These are phyloP conservation scores for Cyberlindnera galapagoensis DNA, from an alignment of 805 yeast species.

Conservation along the genomic window DNA sequence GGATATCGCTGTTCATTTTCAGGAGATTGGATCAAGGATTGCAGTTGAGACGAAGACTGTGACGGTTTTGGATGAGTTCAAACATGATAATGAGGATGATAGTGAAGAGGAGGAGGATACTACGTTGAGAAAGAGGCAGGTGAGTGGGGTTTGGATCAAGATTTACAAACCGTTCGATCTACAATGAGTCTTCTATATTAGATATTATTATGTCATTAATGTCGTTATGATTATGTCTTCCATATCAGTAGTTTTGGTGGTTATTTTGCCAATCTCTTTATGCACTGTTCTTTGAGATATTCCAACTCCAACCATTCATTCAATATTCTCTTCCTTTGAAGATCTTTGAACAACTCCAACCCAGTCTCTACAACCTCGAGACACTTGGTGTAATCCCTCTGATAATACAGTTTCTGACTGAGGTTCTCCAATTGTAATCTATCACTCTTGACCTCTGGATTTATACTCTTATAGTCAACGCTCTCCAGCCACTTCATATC, in stretches of 20 bases:
- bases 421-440: conserved; percentile 51
- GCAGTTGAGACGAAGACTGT: conserved; percentile 60
- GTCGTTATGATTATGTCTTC: too few relatives aligned
- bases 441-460: conserved; percentile 41
- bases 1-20: conserved; percentile 56
- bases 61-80: conserved; percentile 67
- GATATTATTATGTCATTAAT: too few relatives aligned
- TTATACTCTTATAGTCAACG: conserved; percentile 21
- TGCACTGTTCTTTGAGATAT: conserved; percentile 36
- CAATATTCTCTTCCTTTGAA: conserved; percentile 35
- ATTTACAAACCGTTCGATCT: conserved; percentile 23
- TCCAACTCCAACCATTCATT: conserved; percentile 47
- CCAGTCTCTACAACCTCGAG: conserved; percentile 36
- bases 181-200: neutral
- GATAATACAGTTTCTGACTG: conserved; percentile 57
- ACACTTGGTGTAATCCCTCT: conserved; percentile 46
- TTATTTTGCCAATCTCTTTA: conserved; percentile 18
- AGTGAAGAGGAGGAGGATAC: conserved; percentile 27
- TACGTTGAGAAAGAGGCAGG: conserved; percentile 27
- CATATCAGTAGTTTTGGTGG: neutral
- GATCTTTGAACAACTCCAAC: conserved; percentile 27
- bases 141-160: conserved; percentile 38
- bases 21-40: conserved; percentile 42
- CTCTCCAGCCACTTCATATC: conserved; percentile 38
- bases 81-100: conserved; percentile 25